Conservation (phyloP, 768 basidiomycete species). For the Rubroboletus pulcherrimus region DNA sequence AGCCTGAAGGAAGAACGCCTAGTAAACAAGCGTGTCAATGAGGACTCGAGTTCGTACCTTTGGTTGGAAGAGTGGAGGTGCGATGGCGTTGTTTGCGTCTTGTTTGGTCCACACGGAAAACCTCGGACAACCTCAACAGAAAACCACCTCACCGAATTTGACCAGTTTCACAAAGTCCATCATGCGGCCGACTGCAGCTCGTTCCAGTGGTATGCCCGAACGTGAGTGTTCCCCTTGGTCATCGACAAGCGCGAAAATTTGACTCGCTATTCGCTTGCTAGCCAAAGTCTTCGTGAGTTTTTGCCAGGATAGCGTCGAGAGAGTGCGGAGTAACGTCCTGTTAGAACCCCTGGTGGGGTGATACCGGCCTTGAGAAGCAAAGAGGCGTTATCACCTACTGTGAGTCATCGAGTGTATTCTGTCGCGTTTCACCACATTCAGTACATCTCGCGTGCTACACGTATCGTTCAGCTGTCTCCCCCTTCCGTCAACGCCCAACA, state of each 20-base stretch:
- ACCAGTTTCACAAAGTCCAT: constrained; percentile 18
- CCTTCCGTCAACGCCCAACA: constrained; percentile 71
- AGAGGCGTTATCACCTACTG: constrained; percentile 80
- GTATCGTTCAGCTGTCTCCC: constrained; percentile 63
- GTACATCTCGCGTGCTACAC: background rate
- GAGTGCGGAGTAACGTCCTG: constrained; percentile 2
- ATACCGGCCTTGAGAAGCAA: constrained; percentile 60
- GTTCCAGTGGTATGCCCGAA: constrained; percentile 77
- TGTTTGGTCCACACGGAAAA: constrained; percentile 34
- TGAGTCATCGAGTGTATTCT: constrained; percentile 39
- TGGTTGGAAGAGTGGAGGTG: constrained; percentile 3
- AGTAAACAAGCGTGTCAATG: background rate
- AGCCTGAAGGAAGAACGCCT: background rate
- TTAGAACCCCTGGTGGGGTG: constrained; percentile 92
- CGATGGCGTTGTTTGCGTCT: constrained; percentile 26
- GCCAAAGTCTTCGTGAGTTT: constrained; percentile 79
- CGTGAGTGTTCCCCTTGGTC: constrained; percentile 44
- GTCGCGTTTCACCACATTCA: background rate
- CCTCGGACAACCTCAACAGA: constrained; percentile 15
- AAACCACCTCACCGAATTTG: background rate
- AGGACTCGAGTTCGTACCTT: constrained; percentile 13
- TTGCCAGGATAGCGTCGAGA: background rate
- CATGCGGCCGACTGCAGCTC: constrained; percentile 51
- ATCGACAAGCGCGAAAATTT: background rate
- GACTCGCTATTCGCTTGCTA: constrained; percentile 27